Percentiles rank a stretch among this genome's conserved stretches.
Conservation (phyloP, 768 basidiomycete genomes). For the Agaricus subrufescens region DNA sequence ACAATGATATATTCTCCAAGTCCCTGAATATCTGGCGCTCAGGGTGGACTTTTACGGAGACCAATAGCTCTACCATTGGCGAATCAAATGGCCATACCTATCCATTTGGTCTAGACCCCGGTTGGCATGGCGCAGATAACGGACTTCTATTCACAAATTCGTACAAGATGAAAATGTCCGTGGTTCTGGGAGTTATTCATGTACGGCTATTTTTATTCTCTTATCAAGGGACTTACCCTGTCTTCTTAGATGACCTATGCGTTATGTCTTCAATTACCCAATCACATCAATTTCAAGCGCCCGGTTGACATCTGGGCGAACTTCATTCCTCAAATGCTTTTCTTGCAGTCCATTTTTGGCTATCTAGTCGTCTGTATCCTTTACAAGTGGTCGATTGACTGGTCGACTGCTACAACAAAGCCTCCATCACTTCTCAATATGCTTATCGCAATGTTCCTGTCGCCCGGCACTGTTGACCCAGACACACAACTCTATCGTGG, state of each 20-base stretch:
- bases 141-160: slow-evolving; percentile 93
- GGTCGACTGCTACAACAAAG: slow-evolving; percentile 59
- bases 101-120: slow-evolving; percentile 91
- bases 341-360: slow-evolving; percentile 96
- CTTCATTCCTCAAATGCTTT: slow-evolving; percentile 96
- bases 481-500: slow-evolving; percentile 76
- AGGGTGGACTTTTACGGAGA: slow-evolving; percentile 74
- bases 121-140: slow-evolving; percentile 93
- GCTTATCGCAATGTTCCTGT: slow-evolving; percentile 95
- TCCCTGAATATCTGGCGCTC: slow-evolving; percentile 83
- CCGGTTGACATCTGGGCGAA: slow-evolving; percentile 85
- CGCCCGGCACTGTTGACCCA: slow-evolving; percentile 74
- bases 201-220: slow-evolving; percentile 40
- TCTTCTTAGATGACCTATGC: slow-evolving; percentile 92
- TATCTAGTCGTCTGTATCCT: slow-evolving; percentile 92
- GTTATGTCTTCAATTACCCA: slow-evolving; percentile 91
- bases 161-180: slow-evolving; percentile 99
- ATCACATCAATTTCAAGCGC: slow-evolving; percentile 92
- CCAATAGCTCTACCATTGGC: slow-evolving; percentile 43
- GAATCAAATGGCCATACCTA: slow-evolving; percentile 68
- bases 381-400: slow-evolving; percentile 97
- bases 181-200: slow-evolving; percentile 93
- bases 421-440: slow-evolving; percentile 94
- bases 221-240: slow-evolving; percentile 10
- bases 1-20: slow-evolving; percentile 99